Evolutionary conservation across 306 rosid species (phyloP).

Genomic region (Oxytropis ochrocephala): DNA sequence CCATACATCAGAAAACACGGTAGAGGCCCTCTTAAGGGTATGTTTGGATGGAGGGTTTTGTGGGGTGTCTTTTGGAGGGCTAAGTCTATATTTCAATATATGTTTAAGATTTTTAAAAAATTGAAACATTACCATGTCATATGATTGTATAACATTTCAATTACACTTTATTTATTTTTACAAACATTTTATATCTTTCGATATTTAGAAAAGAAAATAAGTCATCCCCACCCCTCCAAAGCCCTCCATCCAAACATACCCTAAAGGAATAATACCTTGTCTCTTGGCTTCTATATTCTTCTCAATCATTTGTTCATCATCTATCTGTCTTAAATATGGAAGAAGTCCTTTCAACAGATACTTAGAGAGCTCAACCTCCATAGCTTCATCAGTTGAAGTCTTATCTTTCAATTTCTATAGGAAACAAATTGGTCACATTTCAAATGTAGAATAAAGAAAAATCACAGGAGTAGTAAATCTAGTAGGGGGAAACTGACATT

Average conservation of each 20-base stretch:
- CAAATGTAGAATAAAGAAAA: neutral
- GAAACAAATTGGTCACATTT: neutral
- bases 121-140: too few species aligned
- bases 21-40: neutral
- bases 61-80: too few species aligned
- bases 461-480: neutral
- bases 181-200: too few species aligned
- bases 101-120: too few species aligned
- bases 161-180: too few species aligned
- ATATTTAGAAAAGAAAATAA: too few species aligned
- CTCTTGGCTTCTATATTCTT: conserved; percentile 50
- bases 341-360: conserved; percentile 51
- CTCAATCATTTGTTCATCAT: conserved; percentile 61
- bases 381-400: neutral
- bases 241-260: too few species aligned
- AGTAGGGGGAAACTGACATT: conserved; percentile 30
- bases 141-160: too few species aligned
- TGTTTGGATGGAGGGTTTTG: too few species aligned
- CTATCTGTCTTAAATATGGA: conserved; percentile 52
- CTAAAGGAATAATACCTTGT: conserved; percentile 40
- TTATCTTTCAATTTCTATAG: conserved; percentile 23
- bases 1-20: neutral
- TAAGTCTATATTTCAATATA: too few species aligned
- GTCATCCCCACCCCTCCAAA: too few species aligned
- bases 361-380: conserved; percentile 27